Evolutionary conservation across 1,284 basidiomycete species (phyloP).

Genomic region (Singerocomus inundabilis): DNA sequence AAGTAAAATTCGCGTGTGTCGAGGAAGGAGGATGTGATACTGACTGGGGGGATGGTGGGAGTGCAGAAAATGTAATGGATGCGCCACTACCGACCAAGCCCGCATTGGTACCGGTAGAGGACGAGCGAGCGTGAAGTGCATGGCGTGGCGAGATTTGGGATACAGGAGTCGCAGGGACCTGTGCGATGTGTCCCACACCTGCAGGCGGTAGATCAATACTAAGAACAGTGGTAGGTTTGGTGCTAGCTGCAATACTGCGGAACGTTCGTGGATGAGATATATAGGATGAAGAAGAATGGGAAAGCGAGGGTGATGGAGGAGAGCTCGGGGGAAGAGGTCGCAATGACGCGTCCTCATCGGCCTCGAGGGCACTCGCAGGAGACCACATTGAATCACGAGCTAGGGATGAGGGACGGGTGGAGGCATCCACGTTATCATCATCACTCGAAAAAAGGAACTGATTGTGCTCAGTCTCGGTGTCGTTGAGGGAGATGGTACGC

Average conservation of each 20-base stretch:
- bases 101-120: conserved; percentile 49
- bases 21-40: conserved; percentile 49
- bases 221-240: conserved; percentile 92
- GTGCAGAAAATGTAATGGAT: conserved; percentile 69
- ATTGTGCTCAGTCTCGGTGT: conserved; percentile 39
- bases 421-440: conserved; percentile 41
- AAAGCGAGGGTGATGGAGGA: conserved; percentile 81
- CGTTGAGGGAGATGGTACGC: conserved; percentile 65
- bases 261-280: conserved; percentile 78
- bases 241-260: conserved; percentile 81
- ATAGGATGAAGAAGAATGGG: conserved; percentile 75
- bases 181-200: conserved; percentile 89
- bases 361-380: conserved; percentile 67
- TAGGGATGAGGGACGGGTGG: conserved; percentile 51
- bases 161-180: conserved; percentile 65
- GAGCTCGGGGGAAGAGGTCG: conserved; percentile 83
- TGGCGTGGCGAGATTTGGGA: conserved; percentile 46
- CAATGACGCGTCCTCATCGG: conserved; percentile 88
- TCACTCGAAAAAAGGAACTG: conserved; percentile 40
- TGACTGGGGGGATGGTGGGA: conserved; percentile 50
- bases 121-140: conserved; percentile 55
- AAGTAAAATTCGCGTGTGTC: conserved; percentile 34
- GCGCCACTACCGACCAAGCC: conserved; percentile 44
- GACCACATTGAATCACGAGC: conserved; percentile 73
- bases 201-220: conserved; percentile 79